Conservation (phyloP, 140 eudicot genomes). For the Anethum foeniculum region DNA sequence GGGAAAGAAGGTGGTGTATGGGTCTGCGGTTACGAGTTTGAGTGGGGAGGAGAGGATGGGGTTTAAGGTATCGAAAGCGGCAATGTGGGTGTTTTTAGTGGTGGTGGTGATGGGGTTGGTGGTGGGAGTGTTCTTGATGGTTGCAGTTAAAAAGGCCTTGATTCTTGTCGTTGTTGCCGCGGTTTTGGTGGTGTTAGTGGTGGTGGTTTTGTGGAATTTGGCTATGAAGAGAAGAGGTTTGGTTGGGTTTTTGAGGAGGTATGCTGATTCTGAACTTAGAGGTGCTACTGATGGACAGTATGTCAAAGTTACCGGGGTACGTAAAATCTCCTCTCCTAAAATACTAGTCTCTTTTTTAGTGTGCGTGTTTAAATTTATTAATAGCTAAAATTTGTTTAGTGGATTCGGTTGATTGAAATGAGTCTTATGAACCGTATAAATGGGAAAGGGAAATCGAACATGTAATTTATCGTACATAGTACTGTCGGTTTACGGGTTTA, state of each 20-base stretch:
- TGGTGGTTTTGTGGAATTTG: constrained; percentile 45
- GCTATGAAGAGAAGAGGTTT: constrained; percentile 39
- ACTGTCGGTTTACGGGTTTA: too few relatives aligned
- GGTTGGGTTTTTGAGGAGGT: constrained; percentile 38
- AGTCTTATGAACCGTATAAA: background rate
- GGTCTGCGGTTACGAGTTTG: constrained; percentile 61
- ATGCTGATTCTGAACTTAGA: constrained; percentile 80
- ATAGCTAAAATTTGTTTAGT: background rate
- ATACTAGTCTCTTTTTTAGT: background rate
- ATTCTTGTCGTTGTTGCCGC: constrained; percentile 45
- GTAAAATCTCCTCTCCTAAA: background rate
- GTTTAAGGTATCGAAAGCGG: constrained; percentile 62
- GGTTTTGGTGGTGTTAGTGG: constrained; percentile 26
- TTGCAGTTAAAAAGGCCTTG: constrained; percentile 57
- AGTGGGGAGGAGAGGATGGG: constrained; percentile 57
- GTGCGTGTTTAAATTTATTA: background rate
- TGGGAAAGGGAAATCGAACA: background rate
- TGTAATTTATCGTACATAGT: background rate
- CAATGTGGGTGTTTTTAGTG: constrained; percentile 73
- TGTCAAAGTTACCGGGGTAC: constrained; percentile 97
- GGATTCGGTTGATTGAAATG: background rate
- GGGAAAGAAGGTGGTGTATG: constrained; percentile 45
- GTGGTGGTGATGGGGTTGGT: constrained; percentile 69
- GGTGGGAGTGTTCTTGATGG: constrained; percentile 62
- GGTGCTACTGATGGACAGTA: constrained; percentile 91